Evolutionary conservation across 805 yeast genomes (phyloP), one percentile per base, ranked within the genome.

Genomic region (Cyberlindnera amylophila): DNA sequence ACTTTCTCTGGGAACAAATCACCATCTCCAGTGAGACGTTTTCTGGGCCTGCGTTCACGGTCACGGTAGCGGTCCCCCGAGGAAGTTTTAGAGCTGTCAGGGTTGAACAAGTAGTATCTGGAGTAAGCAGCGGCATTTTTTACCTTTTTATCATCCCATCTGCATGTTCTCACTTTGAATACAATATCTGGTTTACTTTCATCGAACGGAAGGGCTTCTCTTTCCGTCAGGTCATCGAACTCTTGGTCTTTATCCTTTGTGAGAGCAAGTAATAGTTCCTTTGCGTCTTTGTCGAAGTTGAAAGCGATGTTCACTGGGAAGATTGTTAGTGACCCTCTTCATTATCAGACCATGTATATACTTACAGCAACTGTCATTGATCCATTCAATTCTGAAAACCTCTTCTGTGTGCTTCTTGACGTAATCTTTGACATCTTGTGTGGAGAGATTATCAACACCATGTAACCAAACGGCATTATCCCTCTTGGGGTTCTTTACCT

Each of bases 381-480:
- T 49, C 62, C 62, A 58, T 32, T 58, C 61, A 13, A 56, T 31
- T 18, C 47, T 54, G 39, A 52, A 54, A 9, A 42, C 38, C 13
- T 47, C 44, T 2, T 49, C 50, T 4, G 52, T 40, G 35, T 36
- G 41, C 13, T 38, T 39, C 13, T 47, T 47, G n/a, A 54, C 18
- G 30, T 56, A 58, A 4, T 27, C 26, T 24, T 51, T 55, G 16
- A 58, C 33, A 11, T 52, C 49, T 4, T 46, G 29, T 6, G 59
- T 53, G 9, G 62, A 58, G 16, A 56, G 46, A 19, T 54, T 49
- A 40, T 58, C 61, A 12, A 58, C 60, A 13, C 62, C 62, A 40
- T 42, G 39, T 6, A 58, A 13, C 43, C 51, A 54, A 1, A 58
- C 15, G 1, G 59, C 19, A 24, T 56, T 52, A 6, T 49, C 46